These are phyloP conservation scores for Sphaerulina musiva DNA, from an alignment of 2,329 filamentous ascomycete species.

Conservation along the genomic window DNA sequence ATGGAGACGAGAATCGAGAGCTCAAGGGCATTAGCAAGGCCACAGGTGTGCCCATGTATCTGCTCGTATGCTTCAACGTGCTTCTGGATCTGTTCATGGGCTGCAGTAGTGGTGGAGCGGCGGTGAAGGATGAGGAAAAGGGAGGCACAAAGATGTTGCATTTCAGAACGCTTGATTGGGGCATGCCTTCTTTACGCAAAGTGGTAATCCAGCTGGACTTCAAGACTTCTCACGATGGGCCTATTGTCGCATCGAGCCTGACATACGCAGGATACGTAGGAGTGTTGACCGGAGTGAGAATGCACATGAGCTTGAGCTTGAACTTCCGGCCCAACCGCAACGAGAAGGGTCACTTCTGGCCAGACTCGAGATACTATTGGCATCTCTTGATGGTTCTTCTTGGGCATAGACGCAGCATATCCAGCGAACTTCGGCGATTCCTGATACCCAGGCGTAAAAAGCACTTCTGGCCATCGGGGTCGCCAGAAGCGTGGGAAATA, in stretches of 20 bases:
- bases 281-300: slow-evolving; percentile 46
- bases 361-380: slow-evolving; percentile 40
- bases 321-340: slow-evolving; percentile 49
- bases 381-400: slow-evolving; percentile 51
- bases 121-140: slow-evolving; percentile 25
- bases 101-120: slow-evolving; percentile 54
- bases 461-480: neutral
- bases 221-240: slow-evolving; percentile 29
- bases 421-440: slow-evolving; percentile 45
- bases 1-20: slow-evolving; percentile 54
- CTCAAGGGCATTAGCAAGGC: slow-evolving; percentile 51
- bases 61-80: slow-evolving; percentile 58
- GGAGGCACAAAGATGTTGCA: slow-evolving; percentile 43
- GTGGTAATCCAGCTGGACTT: slow-evolving; percentile 40
- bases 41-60: slow-evolving; percentile 50
- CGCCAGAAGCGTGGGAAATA: slow-evolving; percentile 3
- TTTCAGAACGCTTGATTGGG: slow-evolving; percentile 49
- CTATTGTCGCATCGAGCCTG: slow-evolving; percentile 43
- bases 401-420: slow-evolving; percentile 49
- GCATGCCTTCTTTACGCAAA: slow-evolving; percentile 39
- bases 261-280: slow-evolving; percentile 50
- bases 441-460: slow-evolving; percentile 31
- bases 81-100: slow-evolving; percentile 59
- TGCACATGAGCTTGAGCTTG: slow-evolving; percentile 43
- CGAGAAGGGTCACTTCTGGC: slow-evolving; percentile 28